Conservation (phyloP, 2,329 filamentous ascomycete genomes). For the Sporothrix phasma region DNA sequence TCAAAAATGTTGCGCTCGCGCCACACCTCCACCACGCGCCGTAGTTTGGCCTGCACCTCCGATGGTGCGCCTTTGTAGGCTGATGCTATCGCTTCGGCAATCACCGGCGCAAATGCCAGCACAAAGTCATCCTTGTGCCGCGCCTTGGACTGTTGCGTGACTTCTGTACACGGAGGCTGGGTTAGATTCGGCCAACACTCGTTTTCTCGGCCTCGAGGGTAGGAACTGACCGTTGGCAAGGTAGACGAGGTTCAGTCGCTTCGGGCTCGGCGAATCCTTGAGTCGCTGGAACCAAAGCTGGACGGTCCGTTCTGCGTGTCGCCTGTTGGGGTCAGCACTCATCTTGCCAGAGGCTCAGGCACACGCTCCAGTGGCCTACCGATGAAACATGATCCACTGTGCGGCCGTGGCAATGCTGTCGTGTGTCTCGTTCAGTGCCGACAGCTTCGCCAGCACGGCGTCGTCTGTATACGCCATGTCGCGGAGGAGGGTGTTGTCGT, state of each 20-base stretch:
- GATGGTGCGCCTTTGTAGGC: conserved; percentile 83
- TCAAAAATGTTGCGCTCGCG: conserved; percentile 80
- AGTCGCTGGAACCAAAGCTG: conserved; percentile 85
- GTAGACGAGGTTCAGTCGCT: conserved; percentile 84
- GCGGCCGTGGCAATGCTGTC: conserved; percentile 93
- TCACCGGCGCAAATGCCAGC: conserved; percentile 79
- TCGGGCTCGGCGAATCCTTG: conserved; percentile 76
- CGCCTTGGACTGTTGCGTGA: conserved; percentile 90
- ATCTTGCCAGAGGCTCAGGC: background rate
- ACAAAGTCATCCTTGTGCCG: conserved; percentile 89
- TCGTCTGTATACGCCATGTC: conserved; percentile 92
- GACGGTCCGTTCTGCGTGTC: conserved; percentile 84
- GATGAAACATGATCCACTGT: conserved; percentile 99
- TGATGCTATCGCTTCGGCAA: conserved; percentile 80
- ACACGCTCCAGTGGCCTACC: conserved; percentile 44
- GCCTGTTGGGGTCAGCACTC: conserved; percentile 39
- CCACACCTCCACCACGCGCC: conserved; percentile 91
- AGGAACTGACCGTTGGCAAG: conserved; percentile 71
- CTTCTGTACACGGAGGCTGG: conserved; percentile 48
- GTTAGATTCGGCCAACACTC: background rate
- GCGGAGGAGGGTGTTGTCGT: background rate
- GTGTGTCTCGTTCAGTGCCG: conserved; percentile 91
- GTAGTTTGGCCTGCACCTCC: conserved; percentile 80
- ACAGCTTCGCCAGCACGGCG: conserved; percentile 87
- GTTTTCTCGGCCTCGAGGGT: background rate